Evolutionary conservation across 2,329 filamentous ascomycete genomes (phyloP).

Genomic region (Colletotrichum sp.): DNA sequence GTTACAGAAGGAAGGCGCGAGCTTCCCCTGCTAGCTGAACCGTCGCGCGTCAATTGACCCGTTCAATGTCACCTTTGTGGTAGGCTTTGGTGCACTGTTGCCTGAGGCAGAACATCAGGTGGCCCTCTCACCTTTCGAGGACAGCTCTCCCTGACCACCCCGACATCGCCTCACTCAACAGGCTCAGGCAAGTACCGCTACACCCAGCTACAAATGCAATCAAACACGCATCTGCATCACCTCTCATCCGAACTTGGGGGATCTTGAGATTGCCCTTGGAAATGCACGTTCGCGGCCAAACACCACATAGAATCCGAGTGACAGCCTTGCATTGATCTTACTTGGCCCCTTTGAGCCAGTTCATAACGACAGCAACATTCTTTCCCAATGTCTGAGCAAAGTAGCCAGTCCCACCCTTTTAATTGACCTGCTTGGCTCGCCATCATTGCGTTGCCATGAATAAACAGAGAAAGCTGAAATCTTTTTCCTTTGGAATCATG

Average conservation of each 20-base stretch:
- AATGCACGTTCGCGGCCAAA: neutral
- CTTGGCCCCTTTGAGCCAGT: neutral
- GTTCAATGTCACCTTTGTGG: neutral
- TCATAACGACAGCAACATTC: slow-evolving; percentile 13
- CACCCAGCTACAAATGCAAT: neutral
- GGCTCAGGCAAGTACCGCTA: neutral
- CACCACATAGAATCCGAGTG: neutral
- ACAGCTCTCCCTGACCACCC: neutral
- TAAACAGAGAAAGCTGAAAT: slow-evolving; percentile 23
- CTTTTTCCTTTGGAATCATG: slow-evolving; percentile 23
- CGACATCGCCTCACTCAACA: neutral
- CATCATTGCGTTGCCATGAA: slow-evolving; percentile 17
- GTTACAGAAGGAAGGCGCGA: slow-evolving; percentile 10
- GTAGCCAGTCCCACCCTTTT: slow-evolving; percentile 22
- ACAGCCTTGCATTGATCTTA: neutral
- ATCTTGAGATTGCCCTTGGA: neutral
- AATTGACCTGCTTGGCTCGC: slow-evolving; percentile 21
- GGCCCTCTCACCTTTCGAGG: neutral
- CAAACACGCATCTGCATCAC: neutral
- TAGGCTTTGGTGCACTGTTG: neutral
- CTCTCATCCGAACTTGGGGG: neutral
- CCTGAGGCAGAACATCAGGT: slow-evolving; percentile 21
- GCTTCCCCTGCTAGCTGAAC: slow-evolving; percentile 17
- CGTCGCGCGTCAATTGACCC: neutral
- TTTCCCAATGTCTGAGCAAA: slow-evolving; percentile 20